A percentile compares a stretch with the other conserved stretches of the same genome.
Conservation (phyloP, 257 asterid genomes). For the Linderniella brevidens region DNA sequence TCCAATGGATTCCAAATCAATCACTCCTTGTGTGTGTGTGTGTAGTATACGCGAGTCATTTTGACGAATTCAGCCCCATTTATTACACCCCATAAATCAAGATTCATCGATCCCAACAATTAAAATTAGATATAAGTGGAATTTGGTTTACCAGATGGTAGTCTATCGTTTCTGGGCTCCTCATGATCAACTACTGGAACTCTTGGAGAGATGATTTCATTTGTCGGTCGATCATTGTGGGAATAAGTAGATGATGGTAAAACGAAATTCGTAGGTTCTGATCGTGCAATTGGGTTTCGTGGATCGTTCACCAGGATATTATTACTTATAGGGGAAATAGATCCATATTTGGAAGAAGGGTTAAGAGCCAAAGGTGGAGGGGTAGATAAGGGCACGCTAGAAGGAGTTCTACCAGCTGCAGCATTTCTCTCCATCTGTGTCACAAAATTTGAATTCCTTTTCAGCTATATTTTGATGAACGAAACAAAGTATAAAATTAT, state of each 20-base stretch:
- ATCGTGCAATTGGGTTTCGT: slow-evolving; percentile 30
- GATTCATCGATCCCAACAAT: too few relatives aligned
- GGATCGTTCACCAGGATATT: slow-evolving; percentile 43
- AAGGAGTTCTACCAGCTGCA: slow-evolving; percentile 93
- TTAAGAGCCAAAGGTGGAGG: slow-evolving; percentile 78
- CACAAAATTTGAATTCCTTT: slow-evolving; percentile 3
- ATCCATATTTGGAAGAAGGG: slow-evolving; percentile 60
- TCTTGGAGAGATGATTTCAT: slow-evolving; percentile 23
- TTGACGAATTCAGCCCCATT: too few relatives aligned
- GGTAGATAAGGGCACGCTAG: slow-evolving; percentile 92
- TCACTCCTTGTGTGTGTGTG: too few relatives aligned
- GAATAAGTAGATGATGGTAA: slow-evolving; percentile 78
- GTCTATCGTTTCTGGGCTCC: slow-evolving; percentile 55
- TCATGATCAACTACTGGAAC: slow-evolving; percentile 35
- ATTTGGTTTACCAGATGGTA: slow-evolving; percentile 38
- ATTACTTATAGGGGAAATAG: slow-evolving; percentile 56
- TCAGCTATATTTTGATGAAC: neutral
- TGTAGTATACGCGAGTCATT: too few relatives aligned
- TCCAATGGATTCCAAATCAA: too few relatives aligned
- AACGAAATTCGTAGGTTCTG: slow-evolving; percentile 65
- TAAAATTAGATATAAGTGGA: too few relatives aligned
- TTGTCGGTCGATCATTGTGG: slow-evolving; percentile 37
- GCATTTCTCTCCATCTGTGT: slow-evolving; percentile 97
- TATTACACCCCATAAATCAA: too few relatives aligned
- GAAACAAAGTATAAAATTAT: neutral